A percentile compares a stretch with the other conserved stretches of the same genome.
Conservation (phyloP, 129 eudicot genomes). For the Flaveria trinervia region DNA sequence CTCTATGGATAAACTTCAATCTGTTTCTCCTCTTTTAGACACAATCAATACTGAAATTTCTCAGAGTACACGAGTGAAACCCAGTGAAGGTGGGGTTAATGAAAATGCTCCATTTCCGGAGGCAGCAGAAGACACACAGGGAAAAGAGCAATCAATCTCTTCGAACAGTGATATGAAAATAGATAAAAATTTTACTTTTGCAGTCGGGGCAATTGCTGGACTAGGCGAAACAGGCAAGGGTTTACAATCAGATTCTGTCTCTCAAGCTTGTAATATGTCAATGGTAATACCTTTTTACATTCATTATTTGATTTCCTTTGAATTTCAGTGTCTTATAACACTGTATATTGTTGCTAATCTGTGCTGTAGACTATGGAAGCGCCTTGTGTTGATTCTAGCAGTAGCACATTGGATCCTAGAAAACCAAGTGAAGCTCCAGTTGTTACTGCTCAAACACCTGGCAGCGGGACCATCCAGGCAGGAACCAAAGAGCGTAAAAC, state of each 20-base stretch:
- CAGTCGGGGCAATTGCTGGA: conserved; percentile 46
- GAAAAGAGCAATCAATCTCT: conserved; percentile 24
- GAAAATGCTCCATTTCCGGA: conserved; percentile 32
- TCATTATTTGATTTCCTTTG: conserved; percentile 10
- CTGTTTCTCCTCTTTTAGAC: conserved; percentile 26
- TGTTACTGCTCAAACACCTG: conserved; percentile 35
- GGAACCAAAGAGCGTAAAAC: conserved; percentile 61
- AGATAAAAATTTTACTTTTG: conserved; percentile 61
- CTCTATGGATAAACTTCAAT: conserved; percentile 40
- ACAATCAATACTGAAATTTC: conserved; percentile 38
- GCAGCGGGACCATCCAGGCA: conserved; percentile 22
- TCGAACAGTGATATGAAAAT: conserved; percentile 33
- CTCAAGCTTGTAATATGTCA: conserved; percentile 35
- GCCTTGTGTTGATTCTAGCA: conserved; percentile 40
- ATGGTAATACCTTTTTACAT: conserved; percentile 27
- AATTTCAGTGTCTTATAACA: not conserved
- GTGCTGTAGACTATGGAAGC: conserved; percentile 47
- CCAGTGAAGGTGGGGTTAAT: conserved; percentile 24
- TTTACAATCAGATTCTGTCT: conserved; percentile 1
- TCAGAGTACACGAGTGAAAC: conserved; percentile 30
- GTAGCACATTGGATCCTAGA: conserved; percentile 34
- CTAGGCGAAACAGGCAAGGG: conserved; percentile 37
- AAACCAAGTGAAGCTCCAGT: conserved; percentile 31
- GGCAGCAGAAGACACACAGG: conserved; percentile 19
- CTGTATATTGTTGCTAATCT: conserved; percentile 2